A percentile compares a stretch with the other conserved stretches of the same genome.
Conservation (phyloP, 1,284 basidiomycete species). For the Thecaphora frezii region DNA sequence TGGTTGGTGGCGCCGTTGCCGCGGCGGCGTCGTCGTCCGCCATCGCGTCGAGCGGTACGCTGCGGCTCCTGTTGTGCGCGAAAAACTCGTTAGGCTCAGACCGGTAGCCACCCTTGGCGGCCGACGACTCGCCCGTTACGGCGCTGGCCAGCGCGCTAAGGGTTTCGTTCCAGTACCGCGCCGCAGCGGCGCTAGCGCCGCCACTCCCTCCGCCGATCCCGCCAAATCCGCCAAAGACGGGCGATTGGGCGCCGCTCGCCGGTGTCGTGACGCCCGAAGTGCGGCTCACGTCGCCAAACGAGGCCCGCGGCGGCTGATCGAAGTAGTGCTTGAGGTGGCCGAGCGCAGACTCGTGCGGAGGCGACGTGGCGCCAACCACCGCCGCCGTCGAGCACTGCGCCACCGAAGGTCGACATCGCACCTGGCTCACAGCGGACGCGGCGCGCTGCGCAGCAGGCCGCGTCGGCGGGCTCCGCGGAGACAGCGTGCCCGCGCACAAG, state of each 20-base stretch:
- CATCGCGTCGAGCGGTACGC: neutral
- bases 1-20: no score
- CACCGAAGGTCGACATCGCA: slow-evolving; percentile 9
- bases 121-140: slow-evolving; percentile 22
- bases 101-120: neutral
- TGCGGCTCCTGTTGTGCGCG: neutral
- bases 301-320: slow-evolving; percentile 9
- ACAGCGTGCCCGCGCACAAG: neutral
- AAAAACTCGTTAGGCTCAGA: neutral
- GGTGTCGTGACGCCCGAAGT: slow-evolving; percentile 16
- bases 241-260: slow-evolving; percentile 15
- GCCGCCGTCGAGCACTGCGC: slow-evolving; percentile 15
- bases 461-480: neutral
- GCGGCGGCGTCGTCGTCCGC: no score
- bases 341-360: slow-evolving; percentile 15
- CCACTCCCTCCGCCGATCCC: no score
- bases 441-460: slow-evolving; percentile 17
- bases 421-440: slow-evolving; percentile 14
- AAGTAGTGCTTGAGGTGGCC: slow-evolving; percentile 20
- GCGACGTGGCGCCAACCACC: slow-evolving; percentile 24
- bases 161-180: slow-evolving; percentile 30
- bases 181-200: slow-evolving; percentile 6
- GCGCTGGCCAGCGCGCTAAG: slow-evolving; percentile 24
- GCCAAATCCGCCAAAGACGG: slow-evolving; percentile 1
- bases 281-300: neutral